Conservation (phyloP, 352 stramenopile species). For the Globisporangium nunn region DNA sequence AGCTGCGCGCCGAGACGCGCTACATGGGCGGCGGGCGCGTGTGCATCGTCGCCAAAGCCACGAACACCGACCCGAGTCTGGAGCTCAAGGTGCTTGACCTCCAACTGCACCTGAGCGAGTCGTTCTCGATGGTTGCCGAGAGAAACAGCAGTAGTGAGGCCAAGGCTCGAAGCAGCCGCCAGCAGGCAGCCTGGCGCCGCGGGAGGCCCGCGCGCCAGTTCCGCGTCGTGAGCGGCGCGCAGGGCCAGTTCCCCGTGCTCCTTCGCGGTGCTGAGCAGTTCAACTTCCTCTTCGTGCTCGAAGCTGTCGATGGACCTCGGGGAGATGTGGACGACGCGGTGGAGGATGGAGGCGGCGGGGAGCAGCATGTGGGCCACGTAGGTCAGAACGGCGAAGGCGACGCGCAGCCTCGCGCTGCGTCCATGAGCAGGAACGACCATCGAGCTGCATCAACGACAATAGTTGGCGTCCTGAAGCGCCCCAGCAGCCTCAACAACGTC, state of each 20-base stretch:
- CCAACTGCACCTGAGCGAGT: conserved; percentile 57
- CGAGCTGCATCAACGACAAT: not conserved
- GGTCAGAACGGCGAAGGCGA: not conserved
- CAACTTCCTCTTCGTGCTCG: conserved; percentile 56
- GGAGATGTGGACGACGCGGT: conserved; percentile 3
- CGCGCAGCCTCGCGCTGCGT: conserved; percentile 3
- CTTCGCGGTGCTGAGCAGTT: conserved; percentile 46
- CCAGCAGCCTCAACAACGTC: conserved; percentile 9
- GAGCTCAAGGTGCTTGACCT: conserved; percentile 46
- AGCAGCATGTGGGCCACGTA: not conserved
- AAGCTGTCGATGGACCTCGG: conserved; percentile 8
- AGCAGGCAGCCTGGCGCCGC: not conserved
- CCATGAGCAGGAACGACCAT: conserved; percentile 4
- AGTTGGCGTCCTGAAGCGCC: conserved; percentile 4
- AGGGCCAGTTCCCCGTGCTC: conserved; percentile 50
- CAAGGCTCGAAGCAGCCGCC: not conserved
- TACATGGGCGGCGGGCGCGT: conserved; percentile 29
- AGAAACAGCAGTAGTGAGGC: not conserved
- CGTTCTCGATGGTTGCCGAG: conserved; percentile 3
- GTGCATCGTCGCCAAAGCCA: conserved; percentile 38
- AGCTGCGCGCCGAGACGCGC: conserved; percentile 25
- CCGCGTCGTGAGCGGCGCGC: conserved; percentile 26
- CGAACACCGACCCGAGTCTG: conserved; percentile 37
- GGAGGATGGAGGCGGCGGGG: conserved; percentile 1
- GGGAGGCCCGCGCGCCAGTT: conserved; percentile 18